Base-by-base conservation (phyloP, 208 protist genomes). In the Crithidia bombi region DNA sequence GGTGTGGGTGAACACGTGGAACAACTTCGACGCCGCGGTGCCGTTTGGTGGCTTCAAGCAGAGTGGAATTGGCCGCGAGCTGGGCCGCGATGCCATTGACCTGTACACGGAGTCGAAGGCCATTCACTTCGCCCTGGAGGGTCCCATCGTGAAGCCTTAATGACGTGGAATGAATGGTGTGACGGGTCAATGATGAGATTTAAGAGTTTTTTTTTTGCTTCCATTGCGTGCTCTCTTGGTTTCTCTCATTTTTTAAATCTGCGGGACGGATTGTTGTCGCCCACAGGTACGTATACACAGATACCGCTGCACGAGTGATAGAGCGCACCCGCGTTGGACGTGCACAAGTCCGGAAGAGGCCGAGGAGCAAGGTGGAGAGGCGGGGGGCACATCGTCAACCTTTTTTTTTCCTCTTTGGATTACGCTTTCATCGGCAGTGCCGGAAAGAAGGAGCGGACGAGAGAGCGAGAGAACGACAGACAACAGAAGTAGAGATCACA, bases 21-120 rank as follows among this genome's bases (percentile, higher is more conserved):
- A 96, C 76, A 76, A 68, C 54, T 93, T 95, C 74, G 81, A 91
- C 75, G 39, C 50, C 33, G 57, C 82, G 5, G 61, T 74, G 69
- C 90, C 90, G 49, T 97, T 94, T 57, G 93, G 93, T 44, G 93
- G 91, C 63, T 92, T 93, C 83, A 96, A 96, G 76, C 86, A 89
- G 69, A 92, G 83, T 63, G 91, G 93, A 43, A 75, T 91, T 46
- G 91, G 93, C 55, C 81, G 93, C 54, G 93, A 97, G 69, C 79
- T 95, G 25, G 84, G 86, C 52, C 73, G 83, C 57, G 66, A 87
- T 33, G 83, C 79, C 3, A 73, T 97, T 7, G 69, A 89, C 50
- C 59, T 84, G 44, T 96, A 96, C 79, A 86, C 85, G 52, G 74
- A 96, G 76, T 49, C 63, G 50, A 94, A 94, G 79, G 76, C 78